These are phyloP conservation scores for Saccharomycopsis fermentans DNA, from an alignment of 805 yeast species.

Conservation along the genomic window DNA sequence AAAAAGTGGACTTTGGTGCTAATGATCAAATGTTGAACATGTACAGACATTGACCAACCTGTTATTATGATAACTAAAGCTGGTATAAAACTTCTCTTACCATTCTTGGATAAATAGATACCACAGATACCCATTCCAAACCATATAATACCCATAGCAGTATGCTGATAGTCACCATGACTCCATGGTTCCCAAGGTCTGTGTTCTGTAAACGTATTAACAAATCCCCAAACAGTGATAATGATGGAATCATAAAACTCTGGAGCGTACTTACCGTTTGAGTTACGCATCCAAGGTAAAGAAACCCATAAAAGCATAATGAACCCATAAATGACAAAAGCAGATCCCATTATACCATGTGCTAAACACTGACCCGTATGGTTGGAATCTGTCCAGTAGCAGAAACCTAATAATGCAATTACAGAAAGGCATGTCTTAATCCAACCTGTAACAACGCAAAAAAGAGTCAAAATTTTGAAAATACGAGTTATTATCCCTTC, in stretches of 20 bases:
- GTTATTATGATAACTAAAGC: conserved; percentile 75
- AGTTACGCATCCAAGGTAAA: conserved; percentile 62
- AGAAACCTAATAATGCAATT: conserved; percentile 77
- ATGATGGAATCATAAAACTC: conserved; percentile 76
- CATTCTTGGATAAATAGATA: conserved; percentile 58
- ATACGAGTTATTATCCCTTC: conserved; percentile 24
- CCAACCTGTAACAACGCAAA: conserved; percentile 56
- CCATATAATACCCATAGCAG: conserved; percentile 94
- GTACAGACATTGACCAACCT: conserved; percentile 93
- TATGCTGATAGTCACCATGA: conserved; percentile 91
- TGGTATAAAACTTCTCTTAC: conserved; percentile 67
- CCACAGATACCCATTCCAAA: conserved; percentile 92
- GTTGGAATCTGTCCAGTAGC: conserved; percentile 35
- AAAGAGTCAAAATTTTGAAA: conserved; percentile 39
- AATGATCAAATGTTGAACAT: conserved; percentile 61
- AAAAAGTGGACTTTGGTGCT: conserved; percentile 82
- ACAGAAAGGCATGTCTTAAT: conserved; percentile 74
- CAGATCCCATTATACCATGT: conserved; percentile 93
- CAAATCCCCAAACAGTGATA: conserved; percentile 84
- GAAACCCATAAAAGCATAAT: conserved; percentile 55
- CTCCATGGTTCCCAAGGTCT: conserved; percentile 84
- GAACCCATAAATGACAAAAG: conserved; percentile 74
- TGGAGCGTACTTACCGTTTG: conserved; percentile 48
- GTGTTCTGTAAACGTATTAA: conserved; percentile 93
- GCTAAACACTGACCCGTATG: conserved; percentile 95